phyloP scores from a whole-genome alignment of 2,329 filamentous ascomycete genomes.

The Chaetomiaceae sp. region DNA sequence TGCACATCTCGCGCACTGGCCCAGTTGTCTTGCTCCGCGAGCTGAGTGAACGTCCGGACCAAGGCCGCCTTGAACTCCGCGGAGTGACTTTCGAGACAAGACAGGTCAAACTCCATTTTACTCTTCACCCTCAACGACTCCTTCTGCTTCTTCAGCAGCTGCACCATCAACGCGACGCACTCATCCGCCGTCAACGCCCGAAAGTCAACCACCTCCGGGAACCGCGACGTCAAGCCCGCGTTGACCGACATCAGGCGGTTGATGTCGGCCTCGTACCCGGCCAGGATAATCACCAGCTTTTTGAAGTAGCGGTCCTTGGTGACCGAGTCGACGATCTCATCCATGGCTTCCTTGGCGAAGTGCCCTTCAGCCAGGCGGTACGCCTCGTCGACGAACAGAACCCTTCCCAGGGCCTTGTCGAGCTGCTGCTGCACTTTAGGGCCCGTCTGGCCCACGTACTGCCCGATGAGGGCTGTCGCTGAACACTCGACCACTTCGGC shows the following conservation, averaged over 20 bases:
- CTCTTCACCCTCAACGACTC: conserved; percentile 17
- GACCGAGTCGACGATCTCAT: conserved; percentile 48
- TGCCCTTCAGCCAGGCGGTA: conserved; percentile 57
- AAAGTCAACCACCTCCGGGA: conserved; percentile 60
- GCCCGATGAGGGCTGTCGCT: conserved; percentile 62
- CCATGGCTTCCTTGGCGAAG: conserved; percentile 55
- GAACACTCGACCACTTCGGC: conserved; percentile 62
- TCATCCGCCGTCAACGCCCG: conserved; percentile 37
- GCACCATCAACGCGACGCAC: conserved; percentile 43
- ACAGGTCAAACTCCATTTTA: conserved; percentile 25
- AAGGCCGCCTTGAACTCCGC: conserved; percentile 25
- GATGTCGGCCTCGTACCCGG: conserved; percentile 65
- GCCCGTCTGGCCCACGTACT: conserved; percentile 66
- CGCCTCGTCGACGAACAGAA: conserved; percentile 69
- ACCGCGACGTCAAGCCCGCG: conserved; percentile 59
- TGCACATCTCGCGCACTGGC: conserved; percentile 61
- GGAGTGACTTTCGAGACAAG: conserved; percentile 22
- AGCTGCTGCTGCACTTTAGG: conserved; percentile 59
- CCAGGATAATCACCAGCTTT: conserved; percentile 63
- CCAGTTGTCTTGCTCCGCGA: conserved; percentile 49
- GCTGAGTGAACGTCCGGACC: conserved; percentile 33
- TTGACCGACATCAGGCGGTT: conserved; percentile 59
- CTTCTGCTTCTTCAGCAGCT: conserved; percentile 29
- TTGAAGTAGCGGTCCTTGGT: conserved; percentile 54
- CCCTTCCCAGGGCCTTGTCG: conserved; percentile 58